Conservation (phyloP, 805 yeast species). For the Cyberlindnera meyerae region DNA sequence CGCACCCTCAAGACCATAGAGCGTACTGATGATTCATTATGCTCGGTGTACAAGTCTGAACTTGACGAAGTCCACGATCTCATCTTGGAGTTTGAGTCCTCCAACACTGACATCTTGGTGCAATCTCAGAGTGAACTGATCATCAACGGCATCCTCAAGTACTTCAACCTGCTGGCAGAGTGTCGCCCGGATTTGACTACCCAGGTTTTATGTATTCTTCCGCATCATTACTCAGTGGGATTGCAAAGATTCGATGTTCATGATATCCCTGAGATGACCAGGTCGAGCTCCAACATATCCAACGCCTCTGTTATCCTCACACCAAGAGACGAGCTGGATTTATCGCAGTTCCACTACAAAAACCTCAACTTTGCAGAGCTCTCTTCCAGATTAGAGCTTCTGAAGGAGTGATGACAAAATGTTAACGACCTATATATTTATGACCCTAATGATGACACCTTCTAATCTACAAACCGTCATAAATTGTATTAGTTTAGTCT, state of each 20-base stretch:
- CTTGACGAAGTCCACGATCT: slow-evolving; percentile 22
- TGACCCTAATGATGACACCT: background rate
- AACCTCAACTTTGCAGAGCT: slow-evolving; percentile 20
- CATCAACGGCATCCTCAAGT: slow-evolving; percentile 21
- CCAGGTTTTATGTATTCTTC: slow-evolving; percentile 20
- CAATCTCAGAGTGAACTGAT: slow-evolving; percentile 20
- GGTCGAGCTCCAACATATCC: slow-evolving; percentile 20
- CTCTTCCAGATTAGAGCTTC: slow-evolving; percentile 15
- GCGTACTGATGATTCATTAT: slow-evolving; percentile 3
- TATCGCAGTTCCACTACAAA: slow-evolving; percentile 15
- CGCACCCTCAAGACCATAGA: slow-evolving; percentile 1
- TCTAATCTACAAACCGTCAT: too few species aligned
- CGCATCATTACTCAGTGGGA: slow-evolving; percentile 21
- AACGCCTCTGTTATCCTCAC: slow-evolving; percentile 8
- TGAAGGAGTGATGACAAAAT: slow-evolving; percentile 3
- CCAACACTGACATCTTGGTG: slow-evolving; percentile 13
- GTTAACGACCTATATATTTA: too few species aligned
- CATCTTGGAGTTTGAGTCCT: slow-evolving; percentile 18
- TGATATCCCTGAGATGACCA: slow-evolving; percentile 21
- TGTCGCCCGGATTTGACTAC: slow-evolving; percentile 14
- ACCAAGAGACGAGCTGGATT: slow-evolving; percentile 12
- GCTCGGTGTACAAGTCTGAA: background rate
- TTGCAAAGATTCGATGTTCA: slow-evolving; percentile 16
- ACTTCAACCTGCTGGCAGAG: slow-evolving; percentile 15
- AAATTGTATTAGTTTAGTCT: too few species aligned